These are phyloP conservation scores for Benincasa hispida DNA, from an alignment of 306 rosid species.

Conservation along the genomic window DNA sequence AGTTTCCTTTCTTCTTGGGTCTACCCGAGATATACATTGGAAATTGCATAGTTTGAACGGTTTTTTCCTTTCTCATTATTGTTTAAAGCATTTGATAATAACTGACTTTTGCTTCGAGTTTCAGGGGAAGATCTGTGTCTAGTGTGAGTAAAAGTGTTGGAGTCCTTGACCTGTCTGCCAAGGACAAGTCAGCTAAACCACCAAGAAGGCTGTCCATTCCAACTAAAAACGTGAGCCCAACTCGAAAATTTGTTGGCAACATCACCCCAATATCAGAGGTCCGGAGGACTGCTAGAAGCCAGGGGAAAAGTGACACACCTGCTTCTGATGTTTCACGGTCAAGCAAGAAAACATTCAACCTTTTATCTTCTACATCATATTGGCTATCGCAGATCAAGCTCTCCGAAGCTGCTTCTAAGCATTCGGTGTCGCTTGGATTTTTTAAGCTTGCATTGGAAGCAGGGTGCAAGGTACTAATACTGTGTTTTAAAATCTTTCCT, in stretches of 20 bases:
- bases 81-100: background rate
- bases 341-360: slow-evolving; percentile 37
- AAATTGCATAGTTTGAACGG: background rate
- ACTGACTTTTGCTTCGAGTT: background rate
- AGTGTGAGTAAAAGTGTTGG: slow-evolving; percentile 63
- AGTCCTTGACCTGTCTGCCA: slow-evolving; percentile 67
- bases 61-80: background rate
- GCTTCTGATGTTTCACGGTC: slow-evolving; percentile 44
- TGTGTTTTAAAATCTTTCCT: background rate
- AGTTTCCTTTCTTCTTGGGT: background rate
- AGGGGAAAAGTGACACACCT: slow-evolving; percentile 51
- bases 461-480: slow-evolving; percentile 61
- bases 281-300: slow-evolving; percentile 30
- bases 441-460: slow-evolving; percentile 81
- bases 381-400: slow-evolving; percentile 81
- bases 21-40: background rate
- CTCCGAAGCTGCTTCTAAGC: slow-evolving; percentile 65
- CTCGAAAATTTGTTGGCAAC: slow-evolving; percentile 33
- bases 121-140: slow-evolving; percentile 43
- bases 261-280: slow-evolving; percentile 67
- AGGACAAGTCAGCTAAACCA: slow-evolving; percentile 76
- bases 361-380: slow-evolving; percentile 62
- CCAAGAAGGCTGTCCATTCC: slow-evolving; percentile 80
- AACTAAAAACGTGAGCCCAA: slow-evolving; percentile 39
- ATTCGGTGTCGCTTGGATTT: slow-evolving; percentile 71